Evolutionary conservation across 192 early-diverging fungal species (phyloP), one percentile per base, ranked within the genome.

Genomic region (Backusella liffmaniae): DNA sequence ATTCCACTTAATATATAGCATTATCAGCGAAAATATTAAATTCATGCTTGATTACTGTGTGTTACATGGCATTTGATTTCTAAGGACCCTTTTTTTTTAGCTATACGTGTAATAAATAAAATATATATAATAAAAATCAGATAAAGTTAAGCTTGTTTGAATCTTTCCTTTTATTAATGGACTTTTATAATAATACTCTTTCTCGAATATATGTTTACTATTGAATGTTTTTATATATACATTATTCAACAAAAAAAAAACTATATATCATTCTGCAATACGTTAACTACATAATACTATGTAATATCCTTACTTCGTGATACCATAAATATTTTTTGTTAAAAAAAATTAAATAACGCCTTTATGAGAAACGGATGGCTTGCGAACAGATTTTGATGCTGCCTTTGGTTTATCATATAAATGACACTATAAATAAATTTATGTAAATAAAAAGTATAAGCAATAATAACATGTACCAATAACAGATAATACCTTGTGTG

Each of bases 401-500:
- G 74, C 18, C 73, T 76, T 76, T 34, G 79, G 75, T 72, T 81
- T 81, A 18, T 77, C 72, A 37, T 81, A 81, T 37, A 81, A 59
- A 75, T 81, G 80, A 73, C 80, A 81, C 80, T 81, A 65, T 46
- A 56, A 53, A 66, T 41, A 66, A 41, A 66, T n/a, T 29, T n/a
- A 66, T 5, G 37, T 41, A 66, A 30, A 46, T 46, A 74, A 15
- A 77, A 30, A 8, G 46, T 13, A 23, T 56, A 53, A 23, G 7
- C 18, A 35, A 36, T 65, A 67, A 36, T 13, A 23, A 49, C 23
- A 12, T 39, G 13, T 21, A 26, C 15, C 8, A 37, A 67, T 21
- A 53, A 37, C 13, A 62, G 30, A 59, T 15, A 49, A 70, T 78
- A 82, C 80, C 80, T 94, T 94, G 84, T 94, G 92, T 16, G 94